A percentile compares a stretch with the other conserved stretches of the same genome.
Conservation (phyloP, 2,329 filamentous ascomycete species). For the Aspergillus neoniger region DNA sequence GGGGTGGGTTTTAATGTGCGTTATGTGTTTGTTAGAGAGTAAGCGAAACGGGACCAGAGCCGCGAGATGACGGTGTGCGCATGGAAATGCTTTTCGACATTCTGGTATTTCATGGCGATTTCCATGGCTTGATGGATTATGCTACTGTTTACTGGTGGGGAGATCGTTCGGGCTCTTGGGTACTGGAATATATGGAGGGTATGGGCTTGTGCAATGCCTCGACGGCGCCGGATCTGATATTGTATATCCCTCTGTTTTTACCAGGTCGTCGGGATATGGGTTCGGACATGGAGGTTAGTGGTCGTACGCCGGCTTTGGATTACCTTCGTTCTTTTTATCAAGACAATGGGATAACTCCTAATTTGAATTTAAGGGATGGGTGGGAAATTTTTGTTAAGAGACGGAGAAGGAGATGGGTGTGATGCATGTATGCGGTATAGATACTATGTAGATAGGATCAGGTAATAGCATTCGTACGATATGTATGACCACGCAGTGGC, state of each 20-base stretch:
- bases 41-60: background rate
- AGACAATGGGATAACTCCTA: too few relatives aligned
- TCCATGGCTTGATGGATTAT: background rate
- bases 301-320: too few relatives aligned
- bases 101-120: background rate
- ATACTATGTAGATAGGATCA: too few relatives aligned
- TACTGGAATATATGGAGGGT: background rate
- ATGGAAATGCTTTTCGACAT: background rate
- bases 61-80: background rate
- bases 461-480: background rate
- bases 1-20: background rate
- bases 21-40: background rate
- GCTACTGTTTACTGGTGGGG: background rate
- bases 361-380: too few relatives aligned
- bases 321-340: too few relatives aligned
- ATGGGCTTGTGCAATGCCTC: background rate
- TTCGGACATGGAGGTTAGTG: too few relatives aligned
- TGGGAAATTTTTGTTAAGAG: too few relatives aligned
- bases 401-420: too few relatives aligned
- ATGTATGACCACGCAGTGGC: background rate
- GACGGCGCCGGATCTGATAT: background rate
- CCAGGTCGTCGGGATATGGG: too few relatives aligned
- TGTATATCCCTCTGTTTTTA: background rate
- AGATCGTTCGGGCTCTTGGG: background rate
- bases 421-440: too few relatives aligned